A percentile compares a stretch with the other conserved stretches of the same genome.
Evolutionary conservation across 257 asterid species (phyloP).

Genomic region (Anisodus tanguticus): DNA sequence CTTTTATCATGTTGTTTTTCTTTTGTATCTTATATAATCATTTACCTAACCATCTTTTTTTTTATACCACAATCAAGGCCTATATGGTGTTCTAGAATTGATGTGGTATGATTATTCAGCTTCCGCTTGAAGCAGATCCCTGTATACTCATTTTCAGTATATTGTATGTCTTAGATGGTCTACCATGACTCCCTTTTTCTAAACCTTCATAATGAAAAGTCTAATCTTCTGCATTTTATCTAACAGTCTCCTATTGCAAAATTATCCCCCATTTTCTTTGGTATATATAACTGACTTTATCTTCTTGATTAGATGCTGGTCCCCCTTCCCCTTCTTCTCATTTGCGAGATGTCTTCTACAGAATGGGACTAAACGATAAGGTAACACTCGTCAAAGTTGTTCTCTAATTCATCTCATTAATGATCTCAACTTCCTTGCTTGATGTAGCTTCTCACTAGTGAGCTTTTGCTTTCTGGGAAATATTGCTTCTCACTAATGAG

Average conservation of each 20-base stretch:
- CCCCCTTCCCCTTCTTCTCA: conserved; percentile 96
- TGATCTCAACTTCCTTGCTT: background rate
- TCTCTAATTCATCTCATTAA: background rate
- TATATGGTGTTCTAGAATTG: background rate
- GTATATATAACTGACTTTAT: conserved; percentile 26
- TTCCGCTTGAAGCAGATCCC: background rate
- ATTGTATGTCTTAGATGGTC: background rate
- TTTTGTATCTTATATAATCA: background rate
- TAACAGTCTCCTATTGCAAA: conserved; percentile 21
- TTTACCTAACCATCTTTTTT: background rate
- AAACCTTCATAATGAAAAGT: background rate
- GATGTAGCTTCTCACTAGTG: background rate
- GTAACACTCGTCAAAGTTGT: conserved; percentile 38
- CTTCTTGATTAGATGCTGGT: conserved; percentile 75
- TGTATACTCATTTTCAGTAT: background rate
- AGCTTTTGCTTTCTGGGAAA: background rate
- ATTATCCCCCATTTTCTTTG: conserved; percentile 16
- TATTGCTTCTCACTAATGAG: no score
- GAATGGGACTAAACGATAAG: conserved; percentile 94
- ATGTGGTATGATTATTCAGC: background rate
- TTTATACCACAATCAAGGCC: no score
- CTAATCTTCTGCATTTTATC: conserved; percentile 18
- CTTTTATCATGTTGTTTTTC: background rate
- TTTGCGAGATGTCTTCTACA: conserved; percentile 84
- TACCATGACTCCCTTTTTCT: background rate